Percentiles rank a stretch among this genome's conserved stretches.
Conservation (phyloP, 1,284 basidiomycete species). For the Flammula alnicola region DNA sequence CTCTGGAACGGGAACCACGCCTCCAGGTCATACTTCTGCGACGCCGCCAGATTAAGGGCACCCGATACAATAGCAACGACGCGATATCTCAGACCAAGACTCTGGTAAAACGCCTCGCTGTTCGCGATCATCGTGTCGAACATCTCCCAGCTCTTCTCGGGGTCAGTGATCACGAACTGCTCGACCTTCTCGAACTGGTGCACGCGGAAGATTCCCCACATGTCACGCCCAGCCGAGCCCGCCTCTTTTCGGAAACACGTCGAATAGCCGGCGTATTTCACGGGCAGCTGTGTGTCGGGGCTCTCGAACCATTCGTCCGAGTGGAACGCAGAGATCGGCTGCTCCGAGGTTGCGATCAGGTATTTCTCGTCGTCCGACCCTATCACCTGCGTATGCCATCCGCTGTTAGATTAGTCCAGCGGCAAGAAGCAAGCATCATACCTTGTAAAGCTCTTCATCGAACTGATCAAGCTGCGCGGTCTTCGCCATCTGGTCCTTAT, state of each 20-base stretch:
- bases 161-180: constrained; percentile 95
- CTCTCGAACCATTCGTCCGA: constrained; percentile 97
- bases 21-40: constrained; percentile 97
- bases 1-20: constrained; percentile 99
- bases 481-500: constrained; percentile 96
- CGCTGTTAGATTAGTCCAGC: background rate
- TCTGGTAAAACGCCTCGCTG: constrained; percentile 96
- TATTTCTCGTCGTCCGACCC: constrained; percentile 97
- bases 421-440: constrained; percentile 29
- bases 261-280: constrained; percentile 83
- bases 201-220: constrained; percentile 99
- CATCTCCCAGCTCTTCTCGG: constrained; percentile 92
- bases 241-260: constrained; percentile 99
- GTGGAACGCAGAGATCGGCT: constrained; percentile 96
- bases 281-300: constrained; percentile 89
- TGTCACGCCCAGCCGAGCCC: constrained; percentile 95
- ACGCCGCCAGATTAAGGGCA: constrained; percentile 94
- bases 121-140: constrained; percentile 91
- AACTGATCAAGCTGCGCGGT: constrained; percentile 98
- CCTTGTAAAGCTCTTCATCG: constrained; percentile 98
- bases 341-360: constrained; percentile 98
- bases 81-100: constrained; percentile 88
- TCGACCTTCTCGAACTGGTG: constrained; percentile 99
- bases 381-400: constrained; percentile 63
- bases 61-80: constrained; percentile 97